phyloP scores from a whole-genome alignment of 139 green algal genomes.

The Picochlorum sp. region DNA sequence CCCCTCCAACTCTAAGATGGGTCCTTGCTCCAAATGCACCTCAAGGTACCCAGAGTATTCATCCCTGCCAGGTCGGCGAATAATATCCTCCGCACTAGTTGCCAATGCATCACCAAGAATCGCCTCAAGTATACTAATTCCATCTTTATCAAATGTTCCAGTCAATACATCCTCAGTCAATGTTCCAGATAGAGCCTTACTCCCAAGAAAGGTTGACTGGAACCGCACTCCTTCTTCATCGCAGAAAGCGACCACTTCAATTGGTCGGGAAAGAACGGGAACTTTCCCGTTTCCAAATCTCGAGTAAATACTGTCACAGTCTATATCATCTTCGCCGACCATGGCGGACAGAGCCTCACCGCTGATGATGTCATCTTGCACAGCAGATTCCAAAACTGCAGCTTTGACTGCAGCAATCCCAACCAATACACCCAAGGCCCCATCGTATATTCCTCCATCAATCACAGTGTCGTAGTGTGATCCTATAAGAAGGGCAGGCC shows the following conservation, averaged over 20 bases:
- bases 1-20: slow-evolving; percentile 55
- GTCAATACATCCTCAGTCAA: slow-evolving; percentile 49
- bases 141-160: slow-evolving; percentile 33
- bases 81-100: slow-evolving; percentile 18
- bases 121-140: slow-evolving; percentile 44
- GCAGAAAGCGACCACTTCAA: slow-evolving; percentile 74
- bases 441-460: slow-evolving; percentile 84
- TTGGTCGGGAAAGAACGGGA: slow-evolving; percentile 15
- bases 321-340: slow-evolving; percentile 1
- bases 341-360: no score
- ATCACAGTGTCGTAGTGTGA: slow-evolving; percentile 91
- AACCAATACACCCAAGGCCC: slow-evolving; percentile 71
- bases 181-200: slow-evolving; percentile 55
- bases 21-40: slow-evolving; percentile 93
- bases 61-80: background rate
- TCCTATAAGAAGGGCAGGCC: slow-evolving; percentile 56
- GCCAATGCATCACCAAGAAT: slow-evolving; percentile 34
- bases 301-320: slow-evolving; percentile 23
- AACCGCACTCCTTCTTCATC: slow-evolving; percentile 93
- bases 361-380: background rate
- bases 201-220: slow-evolving; percentile 84
- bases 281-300: slow-evolving; percentile 8
- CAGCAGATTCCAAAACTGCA: slow-evolving; percentile 28
- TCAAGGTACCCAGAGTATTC: slow-evolving; percentile 67
- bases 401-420: slow-evolving; percentile 72